Conservation (phyloP, 441 rosid species). For the Corymbia citriodora region DNA sequence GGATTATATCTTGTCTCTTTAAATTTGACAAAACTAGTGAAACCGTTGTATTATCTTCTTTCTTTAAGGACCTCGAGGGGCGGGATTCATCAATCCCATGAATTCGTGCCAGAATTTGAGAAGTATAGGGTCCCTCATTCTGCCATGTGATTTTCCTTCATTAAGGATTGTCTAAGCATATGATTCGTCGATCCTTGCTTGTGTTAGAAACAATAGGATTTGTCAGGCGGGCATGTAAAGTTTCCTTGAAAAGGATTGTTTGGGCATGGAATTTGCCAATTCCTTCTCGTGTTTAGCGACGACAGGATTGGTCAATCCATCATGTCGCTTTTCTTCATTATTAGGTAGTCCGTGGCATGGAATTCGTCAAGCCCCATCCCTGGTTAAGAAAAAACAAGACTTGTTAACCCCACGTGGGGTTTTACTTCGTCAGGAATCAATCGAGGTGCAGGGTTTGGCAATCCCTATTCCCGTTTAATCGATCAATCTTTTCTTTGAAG, state of each 20-base stretch:
- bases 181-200: neutral
- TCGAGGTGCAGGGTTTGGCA: too few species aligned
- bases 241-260: neutral
- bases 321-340: neutral
- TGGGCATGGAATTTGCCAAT: neutral
- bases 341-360: neutral
- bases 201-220: neutral
- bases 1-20: neutral
- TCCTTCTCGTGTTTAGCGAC: neutral
- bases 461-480: too few species aligned
- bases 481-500: neutral
- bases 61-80: neutral
- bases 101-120: neutral
- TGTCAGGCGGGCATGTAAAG: neutral
- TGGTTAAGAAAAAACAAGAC: neutral
- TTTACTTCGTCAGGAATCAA: neutral
- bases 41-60: neutral
- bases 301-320: neutral
- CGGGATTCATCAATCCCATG: fast-evolving
- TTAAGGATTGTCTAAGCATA: neutral
- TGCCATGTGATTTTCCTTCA: neutral
- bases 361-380: neutral
- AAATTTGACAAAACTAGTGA: neutral
- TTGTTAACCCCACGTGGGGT: neutral
- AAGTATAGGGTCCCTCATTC: neutral